Evolutionary conservation across 495 filamentous ascomycete species (phyloP).

Genomic region (Cercophora newfieldiana): DNA sequence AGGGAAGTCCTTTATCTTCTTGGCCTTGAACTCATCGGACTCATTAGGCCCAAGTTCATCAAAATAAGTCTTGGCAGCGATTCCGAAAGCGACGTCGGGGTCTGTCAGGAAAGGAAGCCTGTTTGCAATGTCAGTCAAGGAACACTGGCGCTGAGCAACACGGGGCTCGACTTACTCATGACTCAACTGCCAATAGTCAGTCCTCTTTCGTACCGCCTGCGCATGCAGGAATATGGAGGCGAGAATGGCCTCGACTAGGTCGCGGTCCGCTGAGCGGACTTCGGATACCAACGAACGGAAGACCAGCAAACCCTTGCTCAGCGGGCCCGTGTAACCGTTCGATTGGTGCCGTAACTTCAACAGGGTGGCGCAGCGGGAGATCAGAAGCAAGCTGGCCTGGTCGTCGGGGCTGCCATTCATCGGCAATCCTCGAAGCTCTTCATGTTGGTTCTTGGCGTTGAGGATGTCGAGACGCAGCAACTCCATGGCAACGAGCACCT

Average conservation of each 20-base stretch:
- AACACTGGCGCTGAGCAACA: neutral
- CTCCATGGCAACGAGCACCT: constrained; percentile 71
- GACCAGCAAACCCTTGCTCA: constrained; percentile 84
- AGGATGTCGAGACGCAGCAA: constrained; percentile 73
- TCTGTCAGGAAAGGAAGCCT: constrained; percentile 86
- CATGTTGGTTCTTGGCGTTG: constrained; percentile 59
- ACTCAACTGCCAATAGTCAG: constrained; percentile 69
- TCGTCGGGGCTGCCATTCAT: constrained; percentile 54
- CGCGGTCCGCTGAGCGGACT: constrained; percentile 74
- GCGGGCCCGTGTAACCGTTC: constrained; percentile 91
- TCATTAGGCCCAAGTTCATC: constrained; percentile 72
- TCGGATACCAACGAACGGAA: constrained; percentile 82
- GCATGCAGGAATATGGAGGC: constrained; percentile 78
- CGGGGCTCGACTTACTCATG: constrained; percentile 58
- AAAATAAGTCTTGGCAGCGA: constrained; percentile 88
- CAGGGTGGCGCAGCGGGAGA: constrained; percentile 82
- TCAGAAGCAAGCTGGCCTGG: constrained; percentile 69
- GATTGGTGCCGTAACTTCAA: constrained; percentile 76
- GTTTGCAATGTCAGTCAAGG: constrained; percentile 21
- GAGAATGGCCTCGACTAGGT: constrained; percentile 77
- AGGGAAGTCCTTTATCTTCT: constrained; percentile 58
- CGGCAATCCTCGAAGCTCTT: constrained; percentile 52
- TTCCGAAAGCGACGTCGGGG: constrained; percentile 80
- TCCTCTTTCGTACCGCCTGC: constrained; percentile 67
- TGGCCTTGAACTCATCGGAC: constrained; percentile 59